Evolutionary conservation across 1,284 basidiomycete genomes (phyloP), one percentile per base, ranked within the genome.

Genomic region (Peniophora sp.): DNA sequence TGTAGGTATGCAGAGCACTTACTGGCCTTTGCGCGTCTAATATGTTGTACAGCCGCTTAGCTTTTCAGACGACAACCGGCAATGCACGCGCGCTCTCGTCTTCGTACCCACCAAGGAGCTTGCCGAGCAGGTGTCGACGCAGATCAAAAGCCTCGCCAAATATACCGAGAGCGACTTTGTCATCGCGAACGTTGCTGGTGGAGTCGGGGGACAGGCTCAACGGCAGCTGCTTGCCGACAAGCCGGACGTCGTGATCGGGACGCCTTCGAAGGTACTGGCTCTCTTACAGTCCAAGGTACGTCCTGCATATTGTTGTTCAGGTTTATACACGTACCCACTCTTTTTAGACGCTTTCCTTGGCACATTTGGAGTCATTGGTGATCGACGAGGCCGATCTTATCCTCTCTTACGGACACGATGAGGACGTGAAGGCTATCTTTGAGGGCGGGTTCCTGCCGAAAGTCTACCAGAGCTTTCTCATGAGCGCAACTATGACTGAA

Each of bases 341-440:
- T 27, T 24, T 25, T 38, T 46, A 89, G 83, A 68, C 77, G 1
- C 67, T 94, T 2, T 75, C 73, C 2, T 66, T 90, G 0, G 63
- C 72, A 22, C 73, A 71, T 0, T 72, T 99, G 22, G 88, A 94
- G 51, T 89, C 90, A 16, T 81, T 99, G 14, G 91, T 97, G 19
- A 93, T 99, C 54, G 97, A 99, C 66, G 97, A 99, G 70, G 97
- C 97, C 11, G 97, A 99, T 65, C 80, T 99, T 24, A 91, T 99
- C 51, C 77, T 99, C 9, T 97, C 95, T 0, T 99, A 99, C 65
- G 97, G 97, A 3, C 93, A 99, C 63, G 89, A 95, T 59, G 88
- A 92, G 58, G 94, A 97, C 60, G 81, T 98, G 41, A 83, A 85
- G 38, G 79, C 89, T 52, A 89, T 99, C 47, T 83, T 97, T 57